Evolutionary conservation across 257 asterid species (phyloP), one percentile per base, ranked within the genome.

Genomic region (Misopates orontium): DNA sequence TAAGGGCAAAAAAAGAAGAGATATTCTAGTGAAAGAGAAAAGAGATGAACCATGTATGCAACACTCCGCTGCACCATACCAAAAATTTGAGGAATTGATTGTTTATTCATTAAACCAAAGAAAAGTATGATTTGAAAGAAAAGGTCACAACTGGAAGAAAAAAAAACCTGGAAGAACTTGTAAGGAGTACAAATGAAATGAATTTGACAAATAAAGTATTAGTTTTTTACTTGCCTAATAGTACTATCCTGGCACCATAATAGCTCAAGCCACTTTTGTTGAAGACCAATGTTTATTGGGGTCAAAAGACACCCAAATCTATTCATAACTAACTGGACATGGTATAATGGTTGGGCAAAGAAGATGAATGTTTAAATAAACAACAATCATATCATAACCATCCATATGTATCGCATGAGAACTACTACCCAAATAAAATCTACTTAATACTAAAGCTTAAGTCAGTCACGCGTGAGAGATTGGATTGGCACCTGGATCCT

Each of bases 401-500:
- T 54, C 47, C 36, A 42, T 36, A 63, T 36, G 11, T 9, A 36
- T 36, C 42, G 8, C 42, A 28, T 6, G 48, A 32, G 61, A 53
- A 56, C 57, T 68, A 40, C 22, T 14, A 31, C 19, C 41, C 40
- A 18, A 62, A 48, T 39, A 64, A 56, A 50, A 53, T 40, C 55
- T 39, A 66, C 39, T 9, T 19, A 55, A 42, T 44, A 56, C 31
- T 44, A 62, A 41, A 45, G 65, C 19, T 64, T 63, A 48, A 32
- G 66, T 60, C 52, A 75, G 53, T 66, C 61, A 61, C n/a, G 21
- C 66, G 71, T 22, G 14, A n/a, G 55, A 14, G 23, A 15, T 8
- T n/a, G 69, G 71, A 60, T 69, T 51, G 20, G 61, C 40, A 94
- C 99, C 99, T 90, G 87, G 82, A 88, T 76, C 99, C 99, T 14